Conservation (phyloP, 2,329 filamentous ascomycete genomes). For the Hymenoscyphus occultus region DNA sequence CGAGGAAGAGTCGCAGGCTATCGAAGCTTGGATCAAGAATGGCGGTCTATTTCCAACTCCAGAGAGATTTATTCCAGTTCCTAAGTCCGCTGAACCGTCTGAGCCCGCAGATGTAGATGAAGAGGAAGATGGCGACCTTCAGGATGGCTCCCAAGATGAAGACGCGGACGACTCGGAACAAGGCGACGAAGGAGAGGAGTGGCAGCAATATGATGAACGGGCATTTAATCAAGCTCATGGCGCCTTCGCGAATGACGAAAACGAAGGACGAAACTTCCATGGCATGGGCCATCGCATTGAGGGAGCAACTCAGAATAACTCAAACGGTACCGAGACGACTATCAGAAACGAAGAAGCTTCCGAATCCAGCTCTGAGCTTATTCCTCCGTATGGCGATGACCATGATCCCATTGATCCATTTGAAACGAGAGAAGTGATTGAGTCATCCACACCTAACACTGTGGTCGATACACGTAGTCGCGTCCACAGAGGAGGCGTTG, state of each 20-base stretch:
- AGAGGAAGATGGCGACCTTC: background rate
- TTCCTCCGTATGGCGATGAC: background rate
- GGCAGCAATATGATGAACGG: background rate
- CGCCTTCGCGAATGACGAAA: background rate
- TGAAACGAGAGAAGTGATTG: no score
- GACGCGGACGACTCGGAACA: background rate
- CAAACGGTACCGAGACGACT: background rate
- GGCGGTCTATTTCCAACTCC: slow-evolving; percentile 18
- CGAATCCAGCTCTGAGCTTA: background rate
- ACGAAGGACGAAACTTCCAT: slow-evolving; percentile 16
- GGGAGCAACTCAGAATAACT: slow-evolving; percentile 1
- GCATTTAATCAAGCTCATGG: background rate
- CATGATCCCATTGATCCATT: background rate
- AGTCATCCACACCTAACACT: no score
- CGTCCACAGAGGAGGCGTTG: no score
- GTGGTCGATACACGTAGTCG: no score
- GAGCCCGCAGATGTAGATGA: background rate
- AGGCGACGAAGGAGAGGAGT: background rate
- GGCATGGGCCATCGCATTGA: background rate
- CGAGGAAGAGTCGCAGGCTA: slow-evolving; percentile 13
- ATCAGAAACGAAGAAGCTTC: background rate
- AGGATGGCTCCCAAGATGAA: background rate
- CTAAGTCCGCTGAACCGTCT: background rate
- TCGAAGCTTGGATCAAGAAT: slow-evolving; percentile 23
- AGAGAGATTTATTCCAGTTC: background rate